Conservation (phyloP, 345 rosid genomes). For the Populus tremula region DNA sequence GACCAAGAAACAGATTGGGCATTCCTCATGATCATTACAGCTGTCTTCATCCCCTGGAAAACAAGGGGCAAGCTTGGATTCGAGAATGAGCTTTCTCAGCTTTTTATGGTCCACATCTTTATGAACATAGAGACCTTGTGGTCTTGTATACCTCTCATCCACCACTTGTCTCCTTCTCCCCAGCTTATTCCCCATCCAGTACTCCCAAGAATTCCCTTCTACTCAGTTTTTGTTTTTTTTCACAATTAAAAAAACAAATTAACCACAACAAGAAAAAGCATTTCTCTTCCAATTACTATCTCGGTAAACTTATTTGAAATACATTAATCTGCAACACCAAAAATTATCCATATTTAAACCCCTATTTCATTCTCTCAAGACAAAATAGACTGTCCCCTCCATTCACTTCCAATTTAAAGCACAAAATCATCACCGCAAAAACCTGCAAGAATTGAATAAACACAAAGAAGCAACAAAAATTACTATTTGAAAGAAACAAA, state of each 20-base stretch:
- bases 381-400: neutral
- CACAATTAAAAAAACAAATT: neutral
- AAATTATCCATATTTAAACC: neutral
- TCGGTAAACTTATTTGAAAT: neutral
- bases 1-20: constrained; percentile 98
- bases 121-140: constrained; percentile 84
- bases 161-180: constrained; percentile 87
- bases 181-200: constrained; percentile 87
- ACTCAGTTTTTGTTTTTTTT: neutral
- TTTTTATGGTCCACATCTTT: constrained; percentile 94
- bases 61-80: constrained; percentile 97
- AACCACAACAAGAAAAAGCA: neutral
- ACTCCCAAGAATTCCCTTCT: neutral
- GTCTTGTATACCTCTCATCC: constrained; percentile 83
- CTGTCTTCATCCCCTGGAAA: constrained; percentile 91
- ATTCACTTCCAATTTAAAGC: neutral
- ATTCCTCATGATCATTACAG: constrained; percentile 78
- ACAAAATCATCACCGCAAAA: neutral
- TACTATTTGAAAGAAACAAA: neutral
- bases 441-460: neutral
- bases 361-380: neutral
- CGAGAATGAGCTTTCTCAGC: constrained; percentile 89
- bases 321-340: neutral
- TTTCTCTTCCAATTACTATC: neutral
- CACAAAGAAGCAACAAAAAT: neutral